These are phyloP conservation scores for Ceratobasidium sp. DNA, from an alignment of 1,284 basidiomycete species.

Conservation along the genomic window DNA sequence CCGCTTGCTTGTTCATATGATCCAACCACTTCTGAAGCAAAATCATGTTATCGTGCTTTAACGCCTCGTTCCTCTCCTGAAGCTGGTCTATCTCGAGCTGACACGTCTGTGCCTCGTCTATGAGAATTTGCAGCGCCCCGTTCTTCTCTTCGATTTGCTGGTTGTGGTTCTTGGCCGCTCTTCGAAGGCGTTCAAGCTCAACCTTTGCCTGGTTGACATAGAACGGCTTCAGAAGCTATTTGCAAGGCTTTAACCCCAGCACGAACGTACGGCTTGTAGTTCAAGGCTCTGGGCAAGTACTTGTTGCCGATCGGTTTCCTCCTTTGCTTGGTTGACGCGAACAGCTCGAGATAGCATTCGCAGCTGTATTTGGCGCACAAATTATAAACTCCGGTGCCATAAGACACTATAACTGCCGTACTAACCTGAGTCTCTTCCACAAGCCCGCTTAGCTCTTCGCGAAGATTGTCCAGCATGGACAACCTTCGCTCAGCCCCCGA, in stretches of 20 bases:
- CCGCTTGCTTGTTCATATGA: conserved; percentile 90
- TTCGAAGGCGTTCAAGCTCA: conserved; percentile 73
- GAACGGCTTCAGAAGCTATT: not conserved
- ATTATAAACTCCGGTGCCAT: not conserved
- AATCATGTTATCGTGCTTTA: conserved; percentile 92
- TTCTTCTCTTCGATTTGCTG: conserved; percentile 90
- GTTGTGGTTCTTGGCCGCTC: conserved; percentile 84
- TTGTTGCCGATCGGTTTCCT: not conserved
- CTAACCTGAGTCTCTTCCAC: not conserved
- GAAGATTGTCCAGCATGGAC: not conserved
- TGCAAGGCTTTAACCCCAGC: not conserved
- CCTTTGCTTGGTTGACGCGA: not conserved
- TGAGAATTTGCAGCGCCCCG: conserved; percentile 87
- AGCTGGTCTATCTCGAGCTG: conserved; percentile 91
- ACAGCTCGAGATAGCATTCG: not conserved
- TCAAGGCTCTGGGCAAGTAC: not conserved
- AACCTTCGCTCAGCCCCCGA: not conserved
- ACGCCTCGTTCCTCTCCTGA: conserved; percentile 82
- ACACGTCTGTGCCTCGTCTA: conserved; percentile 92
- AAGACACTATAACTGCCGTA: not conserved
- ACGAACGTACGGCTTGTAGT: not conserved
- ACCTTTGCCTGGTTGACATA: conserved; percentile 64
- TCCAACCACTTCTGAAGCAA: conserved; percentile 95
- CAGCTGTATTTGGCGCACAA: not conserved
- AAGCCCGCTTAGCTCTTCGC: not conserved